Percentiles rank a stretch among this genome's conserved stretches.
These are phyloP conservation scores for Posidonia australis DNA, from an alignment of 106 monocot species.

Conservation along the genomic window DNA sequence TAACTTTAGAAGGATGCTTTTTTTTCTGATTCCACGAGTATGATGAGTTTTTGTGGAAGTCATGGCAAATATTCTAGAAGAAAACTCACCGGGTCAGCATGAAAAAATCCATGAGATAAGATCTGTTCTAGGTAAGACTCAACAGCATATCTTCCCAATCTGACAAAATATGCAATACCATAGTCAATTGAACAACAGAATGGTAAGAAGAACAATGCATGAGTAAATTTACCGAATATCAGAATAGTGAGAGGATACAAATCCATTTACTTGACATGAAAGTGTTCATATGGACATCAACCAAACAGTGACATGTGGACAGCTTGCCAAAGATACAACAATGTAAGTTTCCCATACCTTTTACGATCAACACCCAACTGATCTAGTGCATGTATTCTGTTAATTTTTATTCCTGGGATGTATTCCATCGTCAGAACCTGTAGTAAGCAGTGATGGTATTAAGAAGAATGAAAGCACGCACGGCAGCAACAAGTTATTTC, in stretches of 20 bases:
- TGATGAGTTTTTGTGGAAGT: background rate
- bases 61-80: background rate
- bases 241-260: too few relatives aligned
- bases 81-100: conserved; percentile 89
- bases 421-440: conserved; percentile 99
- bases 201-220: too few relatives aligned
- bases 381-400: conserved; percentile 91
- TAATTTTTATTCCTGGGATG: conserved; percentile 98
- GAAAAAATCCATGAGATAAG: conserved; percentile 97
- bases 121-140: conserved; percentile 99
- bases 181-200: background rate
- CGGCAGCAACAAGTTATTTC: background rate
- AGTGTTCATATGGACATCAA: too few relatives aligned
- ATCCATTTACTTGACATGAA: background rate
- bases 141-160: conserved; percentile 93
- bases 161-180: conserved; percentile 11
- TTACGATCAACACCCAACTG: conserved; percentile 93
- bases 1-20: too few relatives aligned
- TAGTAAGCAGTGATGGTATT: background rate
- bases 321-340: background rate
- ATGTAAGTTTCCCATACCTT: conserved; percentile 33
- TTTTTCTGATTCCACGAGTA: too few relatives aligned
- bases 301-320: too few relatives aligned
- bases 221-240: too few relatives aligned
- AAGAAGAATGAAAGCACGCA: background rate